Conservation (phyloP, 495 filamentous ascomycete genomes). For the Penicillium lividum region DNA sequence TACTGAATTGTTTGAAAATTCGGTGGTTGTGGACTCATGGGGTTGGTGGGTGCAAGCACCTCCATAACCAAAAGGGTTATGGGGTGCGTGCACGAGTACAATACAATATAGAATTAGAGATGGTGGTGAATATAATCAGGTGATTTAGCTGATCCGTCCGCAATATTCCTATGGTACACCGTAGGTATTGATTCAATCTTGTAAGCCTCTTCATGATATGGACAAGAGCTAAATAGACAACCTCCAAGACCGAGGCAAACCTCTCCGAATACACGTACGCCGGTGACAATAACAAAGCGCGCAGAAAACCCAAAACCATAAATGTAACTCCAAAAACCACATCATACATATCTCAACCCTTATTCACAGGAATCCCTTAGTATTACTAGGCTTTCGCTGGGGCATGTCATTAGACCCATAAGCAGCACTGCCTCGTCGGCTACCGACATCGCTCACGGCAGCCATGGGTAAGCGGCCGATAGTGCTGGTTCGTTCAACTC, state of each 20-base stretch:
- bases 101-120: too few relatives aligned
- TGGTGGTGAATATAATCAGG: too few relatives aligned
- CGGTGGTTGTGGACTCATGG: too few relatives aligned
- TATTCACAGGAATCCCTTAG: conserved; percentile 50
- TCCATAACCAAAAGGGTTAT: too few relatives aligned
- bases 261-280: conserved; percentile 27
- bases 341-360: conserved; percentile 18
- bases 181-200: conserved; percentile 4
- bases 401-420: conserved; percentile 40
- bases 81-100: too few relatives aligned
- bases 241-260: conserved; percentile 11
- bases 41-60: too few relatives aligned
- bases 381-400: conserved; percentile 51
- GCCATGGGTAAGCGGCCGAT: conserved; percentile 34
- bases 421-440: conserved; percentile 41
- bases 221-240: conserved; percentile 17
- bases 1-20: too few relatives aligned
- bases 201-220: conserved; percentile 17
- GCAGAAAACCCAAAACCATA: conserved; percentile 13
- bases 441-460: conserved; percentile 43
- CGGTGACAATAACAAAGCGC: conserved; percentile 14
- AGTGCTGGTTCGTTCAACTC: conserved; percentile 58
- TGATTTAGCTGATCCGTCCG: too few relatives aligned
- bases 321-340: conserved; percentile 20
- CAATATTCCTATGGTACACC: too few relatives aligned